phyloP scores from a whole-genome alignment of 495 filamentous ascomycete species.

The Hyaloscypha hepaticicola region DNA sequence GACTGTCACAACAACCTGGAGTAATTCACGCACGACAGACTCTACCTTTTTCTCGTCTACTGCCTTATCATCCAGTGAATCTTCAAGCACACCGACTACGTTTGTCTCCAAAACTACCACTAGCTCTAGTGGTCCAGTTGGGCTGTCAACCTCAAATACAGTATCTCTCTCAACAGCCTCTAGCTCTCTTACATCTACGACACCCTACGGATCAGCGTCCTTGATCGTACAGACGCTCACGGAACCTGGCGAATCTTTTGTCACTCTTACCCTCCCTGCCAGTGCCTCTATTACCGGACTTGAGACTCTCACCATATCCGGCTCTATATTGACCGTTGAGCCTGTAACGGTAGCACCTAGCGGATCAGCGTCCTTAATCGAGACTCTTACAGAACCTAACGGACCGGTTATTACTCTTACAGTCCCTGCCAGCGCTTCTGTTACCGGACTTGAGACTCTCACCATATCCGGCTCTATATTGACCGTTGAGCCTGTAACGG shows the following conservation, averaged over 20 bases:
- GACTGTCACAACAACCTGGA: conserved; percentile 3
- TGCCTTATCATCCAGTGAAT: too few relatives aligned
- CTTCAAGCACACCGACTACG: too few relatives aligned
- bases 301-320: conserved; percentile 8
- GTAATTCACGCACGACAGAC: too few relatives aligned
- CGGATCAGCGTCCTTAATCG: conserved; percentile 8
- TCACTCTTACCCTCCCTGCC: conserved; percentile 3
- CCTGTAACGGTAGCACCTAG: conserved; percentile 6
- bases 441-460: conserved; percentile 8
- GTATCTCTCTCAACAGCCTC: conserved; percentile 1
- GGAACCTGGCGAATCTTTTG: conserved; percentile 4
- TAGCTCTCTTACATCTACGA: conserved; percentile 11
- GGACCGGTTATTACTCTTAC: neutral
- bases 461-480: conserved; percentile 10
- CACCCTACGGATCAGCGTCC: neutral
- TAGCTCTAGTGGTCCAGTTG: too few relatives aligned
- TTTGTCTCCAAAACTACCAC: too few relatives aligned
- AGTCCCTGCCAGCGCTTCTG: neutral
- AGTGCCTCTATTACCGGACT: conserved; percentile 6
- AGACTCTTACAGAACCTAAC: neutral
- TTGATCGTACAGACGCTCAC: conserved; percentile 4
- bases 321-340: conserved; percentile 9
- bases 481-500: conserved; percentile 8
- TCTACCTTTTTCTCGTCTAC: too few relatives aligned
- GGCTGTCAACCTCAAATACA: conserved; percentile 4